Evolutionary conservation across 805 yeast genomes (phyloP).

Genomic region (Clavispora vitiphila): DNA sequence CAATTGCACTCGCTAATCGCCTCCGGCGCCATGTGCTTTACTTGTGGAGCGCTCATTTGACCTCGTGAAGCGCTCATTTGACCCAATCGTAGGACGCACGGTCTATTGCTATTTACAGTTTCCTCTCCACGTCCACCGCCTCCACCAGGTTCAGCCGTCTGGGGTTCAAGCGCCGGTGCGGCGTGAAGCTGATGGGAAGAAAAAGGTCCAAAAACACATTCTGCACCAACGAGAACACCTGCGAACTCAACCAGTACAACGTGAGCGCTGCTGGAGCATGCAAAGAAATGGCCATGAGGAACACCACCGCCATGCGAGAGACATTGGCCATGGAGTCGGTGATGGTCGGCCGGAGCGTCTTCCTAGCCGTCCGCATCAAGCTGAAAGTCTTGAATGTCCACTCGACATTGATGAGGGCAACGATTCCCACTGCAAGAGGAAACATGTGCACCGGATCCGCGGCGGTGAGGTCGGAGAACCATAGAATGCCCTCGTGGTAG

Average conservation of each 20-base stretch:
- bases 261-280: conserved; percentile 83
- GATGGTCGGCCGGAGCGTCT: conserved; percentile 48
- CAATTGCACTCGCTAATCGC: no score
- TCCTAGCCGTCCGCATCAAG: conserved; percentile 37
- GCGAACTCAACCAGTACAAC: conserved; percentile 89
- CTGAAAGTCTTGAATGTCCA: conserved; percentile 69
- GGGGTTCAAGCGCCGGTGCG: conserved; percentile 31
- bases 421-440: conserved; percentile 67
- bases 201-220: conserved; percentile 63
- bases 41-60: no score
- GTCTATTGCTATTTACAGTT: background rate
- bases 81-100: no score
- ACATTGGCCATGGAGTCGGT: conserved; percentile 63
- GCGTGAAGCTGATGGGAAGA: conserved; percentile 54
- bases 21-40: no score
- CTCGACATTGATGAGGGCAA: conserved; percentile 75
- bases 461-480: conserved; percentile 58
- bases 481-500: conserved; percentile 49
- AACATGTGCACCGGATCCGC: conserved; percentile 59
- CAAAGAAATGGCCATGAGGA: conserved; percentile 76
- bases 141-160: conserved; percentile 10
- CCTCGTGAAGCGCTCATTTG: no score
- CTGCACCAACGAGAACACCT: conserved; percentile 68
- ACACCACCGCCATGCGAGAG: conserved; percentile 69
- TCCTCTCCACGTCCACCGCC: conserved; percentile 8